These are phyloP conservation scores for Hydnomerulius pinastri DNA, from an alignment of 768 basidiomycete species.

Conservation along the genomic window DNA sequence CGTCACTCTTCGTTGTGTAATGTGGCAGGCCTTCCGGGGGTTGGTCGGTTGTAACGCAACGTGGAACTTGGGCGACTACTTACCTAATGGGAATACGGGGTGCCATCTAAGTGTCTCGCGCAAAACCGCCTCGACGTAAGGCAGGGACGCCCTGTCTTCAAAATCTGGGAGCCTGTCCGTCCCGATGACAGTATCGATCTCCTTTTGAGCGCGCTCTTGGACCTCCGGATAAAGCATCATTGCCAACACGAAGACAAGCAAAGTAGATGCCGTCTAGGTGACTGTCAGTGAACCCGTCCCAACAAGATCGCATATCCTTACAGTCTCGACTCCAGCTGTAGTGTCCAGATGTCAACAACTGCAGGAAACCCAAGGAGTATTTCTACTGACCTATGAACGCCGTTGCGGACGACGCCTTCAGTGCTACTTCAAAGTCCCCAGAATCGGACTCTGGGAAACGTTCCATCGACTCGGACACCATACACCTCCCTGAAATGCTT, in stretches of 20 bases:
- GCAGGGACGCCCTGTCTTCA: constrained; percentile 28
- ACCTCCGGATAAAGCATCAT: constrained; percentile 37
- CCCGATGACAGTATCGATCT: constrained; percentile 36
- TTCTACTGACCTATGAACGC: constrained; percentile 31
- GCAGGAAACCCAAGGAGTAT: background rate
- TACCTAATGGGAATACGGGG: constrained; percentile 33
- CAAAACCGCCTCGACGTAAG: constrained; percentile 34
- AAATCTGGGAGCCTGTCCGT: constrained; percentile 26
- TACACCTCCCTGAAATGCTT: constrained; percentile 25
- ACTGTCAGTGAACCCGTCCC: constrained; percentile 2
- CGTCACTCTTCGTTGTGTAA: constrained; percentile 24
- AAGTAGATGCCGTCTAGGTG: constrained; percentile 33
- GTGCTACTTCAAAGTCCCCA: constrained; percentile 26
- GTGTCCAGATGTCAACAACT: constrained; percentile 5
- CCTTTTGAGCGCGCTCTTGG: constrained; percentile 35
- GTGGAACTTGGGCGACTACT: background rate
- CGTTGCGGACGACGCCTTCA: constrained; percentile 34
- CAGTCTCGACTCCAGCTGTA: constrained; percentile 33
- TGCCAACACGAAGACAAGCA: constrained; percentile 33
- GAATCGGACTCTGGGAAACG: constrained; percentile 15
- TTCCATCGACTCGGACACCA: constrained; percentile 32
- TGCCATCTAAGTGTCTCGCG: constrained; percentile 38
- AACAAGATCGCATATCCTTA: constrained; percentile 8
- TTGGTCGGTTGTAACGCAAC: background rate
- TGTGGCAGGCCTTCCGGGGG: constrained; percentile 27